Evolutionary conservation across 1,139 yeast species (phyloP).

Genomic region (Hansenula sp.): DNA sequence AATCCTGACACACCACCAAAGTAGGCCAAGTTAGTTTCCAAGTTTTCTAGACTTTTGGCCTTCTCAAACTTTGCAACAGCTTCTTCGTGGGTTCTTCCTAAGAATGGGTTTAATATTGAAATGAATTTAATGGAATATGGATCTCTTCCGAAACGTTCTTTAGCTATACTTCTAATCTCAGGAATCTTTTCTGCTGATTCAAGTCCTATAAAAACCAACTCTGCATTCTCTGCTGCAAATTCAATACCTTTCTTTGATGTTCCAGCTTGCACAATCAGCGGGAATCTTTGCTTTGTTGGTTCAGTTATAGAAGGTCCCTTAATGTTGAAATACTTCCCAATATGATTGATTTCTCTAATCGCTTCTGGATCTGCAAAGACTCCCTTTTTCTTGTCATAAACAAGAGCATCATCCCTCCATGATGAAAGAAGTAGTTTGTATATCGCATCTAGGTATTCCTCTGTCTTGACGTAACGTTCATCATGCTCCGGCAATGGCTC

Average conservation of each 20-base stretch:
- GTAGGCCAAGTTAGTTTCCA: slow-evolving; percentile 11
- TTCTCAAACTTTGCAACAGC: not conserved
- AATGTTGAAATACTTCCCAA: slow-evolving; percentile 32
- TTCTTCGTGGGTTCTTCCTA: not conserved
- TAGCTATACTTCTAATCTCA: slow-evolving; percentile 18
- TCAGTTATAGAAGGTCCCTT: slow-evolving; percentile 33
- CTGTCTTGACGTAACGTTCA: slow-evolving; percentile 32
- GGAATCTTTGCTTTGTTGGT: slow-evolving; percentile 36
- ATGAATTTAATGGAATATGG: slow-evolving; percentile 16
- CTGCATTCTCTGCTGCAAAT: slow-evolving; percentile 36
- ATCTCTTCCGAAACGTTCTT: slow-evolving; percentile 19
- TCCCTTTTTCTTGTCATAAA: slow-evolving; percentile 24
- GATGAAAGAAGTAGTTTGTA: slow-evolving; percentile 33
- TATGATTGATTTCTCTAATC: slow-evolving; percentile 29
- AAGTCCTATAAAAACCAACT: slow-evolving; percentile 31
- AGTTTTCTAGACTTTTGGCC: slow-evolving; percentile 24
- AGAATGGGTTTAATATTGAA: not conserved
- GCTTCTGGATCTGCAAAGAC: slow-evolving; percentile 29
- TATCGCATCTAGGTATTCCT: slow-evolving; percentile 32
- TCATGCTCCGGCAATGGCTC: slow-evolving; percentile 34
- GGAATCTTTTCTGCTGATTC: slow-evolving; percentile 18
- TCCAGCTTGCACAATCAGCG: slow-evolving; percentile 36
- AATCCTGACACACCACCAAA: slow-evolving; percentile 1
- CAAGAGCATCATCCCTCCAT: slow-evolving; percentile 37
- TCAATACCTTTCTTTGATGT: slow-evolving; percentile 32